Conservation (phyloP, 768 basidiomycete genomes). For the Lactifluus volemus region DNA sequence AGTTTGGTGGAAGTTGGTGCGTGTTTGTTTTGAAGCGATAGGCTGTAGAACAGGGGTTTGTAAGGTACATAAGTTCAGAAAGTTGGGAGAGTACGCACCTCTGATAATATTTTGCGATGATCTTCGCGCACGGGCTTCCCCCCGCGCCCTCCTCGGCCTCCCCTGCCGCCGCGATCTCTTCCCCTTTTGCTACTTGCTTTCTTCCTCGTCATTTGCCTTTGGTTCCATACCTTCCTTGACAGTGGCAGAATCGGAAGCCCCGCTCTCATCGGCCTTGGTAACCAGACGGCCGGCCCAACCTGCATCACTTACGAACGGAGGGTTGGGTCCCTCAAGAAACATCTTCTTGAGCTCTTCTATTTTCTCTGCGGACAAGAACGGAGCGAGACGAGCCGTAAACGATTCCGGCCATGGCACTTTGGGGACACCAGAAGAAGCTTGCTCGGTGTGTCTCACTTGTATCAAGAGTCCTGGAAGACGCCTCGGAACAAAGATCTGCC, state of each 20-base stretch:
- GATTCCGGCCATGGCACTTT: slow-evolving; percentile 58
- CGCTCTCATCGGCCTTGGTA: slow-evolving; percentile 28
- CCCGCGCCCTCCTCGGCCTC: slow-evolving; percentile 41
- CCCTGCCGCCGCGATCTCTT: slow-evolving; percentile 32
- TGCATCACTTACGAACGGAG: slow-evolving; percentile 61
- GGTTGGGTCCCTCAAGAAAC: slow-evolving; percentile 73
- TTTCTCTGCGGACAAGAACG: slow-evolving; percentile 54
- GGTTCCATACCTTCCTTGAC: slow-evolving; percentile 19
- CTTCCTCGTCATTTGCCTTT: slow-evolving; percentile 24
- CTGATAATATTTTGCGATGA: slow-evolving; percentile 65
- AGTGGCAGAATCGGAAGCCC: slow-evolving; percentile 10
- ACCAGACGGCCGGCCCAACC: slow-evolving; percentile 58
- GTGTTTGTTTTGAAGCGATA: slow-evolving; percentile 69
- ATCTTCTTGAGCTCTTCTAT: slow-evolving; percentile 61
- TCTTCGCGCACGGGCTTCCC: slow-evolving; percentile 46
- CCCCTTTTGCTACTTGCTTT: slow-evolving; percentile 32
- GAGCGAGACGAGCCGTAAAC: slow-evolving; percentile 45
- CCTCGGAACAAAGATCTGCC: neutral
- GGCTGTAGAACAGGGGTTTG: slow-evolving; percentile 40
- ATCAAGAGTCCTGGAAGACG: neutral
- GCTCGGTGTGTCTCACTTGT: slow-evolving; percentile 16
- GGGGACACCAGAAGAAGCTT: slow-evolving; percentile 16
- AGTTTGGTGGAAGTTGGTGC: slow-evolving; percentile 74
- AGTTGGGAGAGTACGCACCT: slow-evolving; percentile 44
- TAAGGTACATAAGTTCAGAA: slow-evolving; percentile 2